Conservation (phyloP, 805 yeast genomes). For the Debaryomyces maramus region DNA sequence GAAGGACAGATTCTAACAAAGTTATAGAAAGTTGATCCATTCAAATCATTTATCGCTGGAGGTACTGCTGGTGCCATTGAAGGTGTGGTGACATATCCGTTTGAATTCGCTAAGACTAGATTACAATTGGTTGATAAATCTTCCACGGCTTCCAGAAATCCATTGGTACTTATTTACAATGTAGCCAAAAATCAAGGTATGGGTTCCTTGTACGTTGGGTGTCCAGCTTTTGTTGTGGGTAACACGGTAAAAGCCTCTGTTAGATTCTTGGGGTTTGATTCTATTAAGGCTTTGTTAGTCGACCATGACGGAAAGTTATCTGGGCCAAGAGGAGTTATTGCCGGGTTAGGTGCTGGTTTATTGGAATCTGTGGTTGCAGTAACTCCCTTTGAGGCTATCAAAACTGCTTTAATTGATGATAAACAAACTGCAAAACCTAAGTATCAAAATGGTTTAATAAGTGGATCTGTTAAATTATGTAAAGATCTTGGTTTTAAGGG, state of each 20-base stretch:
- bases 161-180: constrained; percentile 73
- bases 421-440: constrained; percentile 73
- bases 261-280: constrained; percentile 88
- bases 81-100: constrained; percentile 90
- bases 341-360: constrained; percentile 97
- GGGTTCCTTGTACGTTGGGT: constrained; percentile 82
- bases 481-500: constrained; percentile 81
- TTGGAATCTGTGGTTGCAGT: constrained; percentile 90
- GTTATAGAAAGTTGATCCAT: constrained; percentile 56
- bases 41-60: constrained; percentile 88
- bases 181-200: constrained; percentile 79
- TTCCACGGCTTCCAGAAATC: constrained; percentile 72
- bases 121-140: constrained; percentile 75
- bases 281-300: constrained; percentile 70
- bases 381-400: constrained; percentile 95
- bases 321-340: constrained; percentile 88
- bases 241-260: constrained; percentile 97
- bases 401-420: constrained; percentile 94
- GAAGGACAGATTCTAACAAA: constrained; percentile 11
- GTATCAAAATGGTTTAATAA: constrained; percentile 63
- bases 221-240: constrained; percentile 95
- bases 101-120: constrained; percentile 95
- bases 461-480: constrained; percentile 65
- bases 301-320: constrained; percentile 86
- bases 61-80: constrained; percentile 97